A percentile compares a stretch with the other conserved stretches of the same genome.
These are phyloP conservation scores for Sisymbrium irio DNA, from an alignment of 345 rosid species.

Conservation along the genomic window DNA sequence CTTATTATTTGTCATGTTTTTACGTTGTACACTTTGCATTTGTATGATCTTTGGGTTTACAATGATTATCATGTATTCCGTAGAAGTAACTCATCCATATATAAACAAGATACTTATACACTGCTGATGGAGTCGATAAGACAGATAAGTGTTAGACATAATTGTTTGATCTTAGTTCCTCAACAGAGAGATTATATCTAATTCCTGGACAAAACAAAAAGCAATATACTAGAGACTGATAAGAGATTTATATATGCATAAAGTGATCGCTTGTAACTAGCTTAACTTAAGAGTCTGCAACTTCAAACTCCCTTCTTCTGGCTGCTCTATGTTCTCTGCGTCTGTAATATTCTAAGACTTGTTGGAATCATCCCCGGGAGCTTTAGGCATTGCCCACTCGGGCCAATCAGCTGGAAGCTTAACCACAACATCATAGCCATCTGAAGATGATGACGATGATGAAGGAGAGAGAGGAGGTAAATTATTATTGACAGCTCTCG, in stretches of 20 bases:
- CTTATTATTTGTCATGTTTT: too few species aligned
- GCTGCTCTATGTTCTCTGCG: neutral
- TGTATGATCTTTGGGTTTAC: neutral
- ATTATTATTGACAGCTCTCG: neutral
- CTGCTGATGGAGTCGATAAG: neutral
- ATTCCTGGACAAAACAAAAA: neutral
- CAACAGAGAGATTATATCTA: neutral
- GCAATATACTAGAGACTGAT: neutral
- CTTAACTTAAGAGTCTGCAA: neutral
- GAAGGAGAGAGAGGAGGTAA: neutral
- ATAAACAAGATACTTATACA: neutral
- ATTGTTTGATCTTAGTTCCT: neutral
- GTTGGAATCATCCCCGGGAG: neutral
- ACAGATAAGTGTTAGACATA: neutral
- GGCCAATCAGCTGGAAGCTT: constrained; percentile 19
- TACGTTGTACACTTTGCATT: neutral
- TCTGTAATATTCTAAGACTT: constrained; percentile 9
- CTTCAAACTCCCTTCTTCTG: neutral
- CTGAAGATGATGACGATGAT: constrained; percentile 21
- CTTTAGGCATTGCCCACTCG: neutral
- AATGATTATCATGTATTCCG: neutral
- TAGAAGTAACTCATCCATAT: neutral
- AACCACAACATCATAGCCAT: neutral
- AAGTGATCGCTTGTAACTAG: neutral
- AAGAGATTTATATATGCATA: neutral